Evolutionary conservation across 768 basidiomycete genomes (phyloP), one percentile per base, ranked within the genome.

Genomic region (Amanita jacksonii): DNA sequence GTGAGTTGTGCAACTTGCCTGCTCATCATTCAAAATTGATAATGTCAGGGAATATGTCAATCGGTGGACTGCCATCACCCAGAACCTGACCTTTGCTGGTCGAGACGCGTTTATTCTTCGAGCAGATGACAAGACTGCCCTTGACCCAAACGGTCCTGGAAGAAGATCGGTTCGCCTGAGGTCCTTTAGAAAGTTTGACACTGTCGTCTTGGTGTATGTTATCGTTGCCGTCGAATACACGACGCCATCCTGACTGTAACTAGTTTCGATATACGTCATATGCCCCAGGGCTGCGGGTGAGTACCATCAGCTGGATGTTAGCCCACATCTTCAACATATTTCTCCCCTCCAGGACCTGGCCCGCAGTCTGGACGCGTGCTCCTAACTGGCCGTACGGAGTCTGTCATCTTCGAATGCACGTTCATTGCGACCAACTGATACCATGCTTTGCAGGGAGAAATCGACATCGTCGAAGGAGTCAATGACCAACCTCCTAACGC

Each of bases 231-330:
- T 28, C 12, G 27, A 6, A 28, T 28, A 12, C 6, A 6, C 6
- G 27, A 6, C 27, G 6, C 12, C 12, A 12, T 6, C 27, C 12
- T 6, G 12, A 28, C 27, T 12, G 27, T 12, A 28, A 12, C 12
- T 28, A 28, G 27, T 73, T 77, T 64, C 48, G 56, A 65, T 32
- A 49, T 69, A 33, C 55, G 64, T 12, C 76, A 77, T 52, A 77
- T 79, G 74, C 76, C 76, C 8, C 62, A 73, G 51, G 75, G 76
- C 12, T 74, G 73, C 52, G 68, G 63, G 5, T n/a, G n/a, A n/a
- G n/a, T n/a, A n/a, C n/a, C n/a, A n/a, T n/a, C n/a, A n/a, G n/a
- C n/a, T n/a, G n/a, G n/a, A n/a, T n/a, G n/a, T n/a, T n/a, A n/a
- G n/a, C n/a, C n/a, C n/a, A n/a, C n/a, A n/a, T n/a, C n/a, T n/a